Evolutionary conservation across 2,329 filamentous ascomycete genomes (phyloP).

Genomic region (Hypocrella siamensis): DNA sequence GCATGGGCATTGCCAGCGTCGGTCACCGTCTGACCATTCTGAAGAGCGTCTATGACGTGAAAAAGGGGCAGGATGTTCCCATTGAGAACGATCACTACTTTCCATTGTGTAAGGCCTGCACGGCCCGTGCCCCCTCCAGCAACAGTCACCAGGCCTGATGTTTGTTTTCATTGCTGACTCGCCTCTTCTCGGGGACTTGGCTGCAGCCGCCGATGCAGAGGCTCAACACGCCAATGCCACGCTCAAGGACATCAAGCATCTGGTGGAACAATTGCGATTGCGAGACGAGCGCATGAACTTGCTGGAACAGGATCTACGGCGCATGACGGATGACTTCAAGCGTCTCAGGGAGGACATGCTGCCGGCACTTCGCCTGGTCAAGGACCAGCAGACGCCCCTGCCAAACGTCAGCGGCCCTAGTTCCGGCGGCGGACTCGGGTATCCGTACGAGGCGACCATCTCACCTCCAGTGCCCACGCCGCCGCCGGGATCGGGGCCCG

Average conservation of each 20-base stretch:
- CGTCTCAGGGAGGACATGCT: slow-evolving; percentile 82
- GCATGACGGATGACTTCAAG: slow-evolving; percentile 76
- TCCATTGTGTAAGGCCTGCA: slow-evolving; percentile 54
- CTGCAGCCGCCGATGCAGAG: slow-evolving; percentile 71
- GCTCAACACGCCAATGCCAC: slow-evolving; percentile 76
- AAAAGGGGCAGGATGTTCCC: slow-evolving; percentile 82
- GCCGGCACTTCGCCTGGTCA: slow-evolving; percentile 76
- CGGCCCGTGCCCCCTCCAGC: not conserved
- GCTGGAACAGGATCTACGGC: slow-evolving; percentile 68
- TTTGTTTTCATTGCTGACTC: slow-evolving; percentile 9
- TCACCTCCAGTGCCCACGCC: slow-evolving; percentile 44
- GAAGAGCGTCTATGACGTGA: slow-evolving; percentile 92
- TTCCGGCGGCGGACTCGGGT: slow-evolving; percentile 18
- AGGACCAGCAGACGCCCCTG: slow-evolving; percentile 80
- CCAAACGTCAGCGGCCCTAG: slow-evolving; percentile 31
- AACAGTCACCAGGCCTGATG: not conserved
- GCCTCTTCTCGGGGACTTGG: slow-evolving; percentile 5
- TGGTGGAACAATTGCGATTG: slow-evolving; percentile 77
- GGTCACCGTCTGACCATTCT: slow-evolving; percentile 89
- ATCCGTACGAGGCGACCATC: slow-evolving; percentile 32
- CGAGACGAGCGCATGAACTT: slow-evolving; percentile 81
- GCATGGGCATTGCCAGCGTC: slow-evolving; percentile 84
- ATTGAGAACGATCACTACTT: slow-evolving; percentile 90
- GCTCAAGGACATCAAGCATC: slow-evolving; percentile 78
- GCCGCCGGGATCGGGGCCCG: slow-evolving; percentile 30